phyloP scores from a whole-genome alignment of 1,284 basidiomycete genomes.

The Melampsora larici-populina region DNA sequence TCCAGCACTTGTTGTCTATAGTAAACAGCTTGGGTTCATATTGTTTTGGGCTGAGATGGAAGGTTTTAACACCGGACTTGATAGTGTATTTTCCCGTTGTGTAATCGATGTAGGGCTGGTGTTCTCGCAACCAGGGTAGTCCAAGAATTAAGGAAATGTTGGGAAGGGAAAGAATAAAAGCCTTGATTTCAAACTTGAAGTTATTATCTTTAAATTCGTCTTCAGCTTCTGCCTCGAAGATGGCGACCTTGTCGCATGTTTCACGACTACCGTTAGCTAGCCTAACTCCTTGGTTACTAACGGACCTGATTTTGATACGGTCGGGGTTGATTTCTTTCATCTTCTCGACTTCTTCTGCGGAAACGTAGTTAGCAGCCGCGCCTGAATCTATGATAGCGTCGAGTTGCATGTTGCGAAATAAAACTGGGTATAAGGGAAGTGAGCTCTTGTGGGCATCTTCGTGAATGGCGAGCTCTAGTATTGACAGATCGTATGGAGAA shows the following conservation, averaged over 20 bases:
- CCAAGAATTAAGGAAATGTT: neutral
- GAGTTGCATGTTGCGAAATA: neutral
- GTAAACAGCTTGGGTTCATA: neutral
- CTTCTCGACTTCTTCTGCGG: neutral
- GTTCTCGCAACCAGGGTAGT: no score
- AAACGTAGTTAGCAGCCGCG: neutral
- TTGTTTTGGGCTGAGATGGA: no score
- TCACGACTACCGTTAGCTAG: neutral
- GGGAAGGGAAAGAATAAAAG: neutral
- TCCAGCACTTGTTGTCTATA: neutral
- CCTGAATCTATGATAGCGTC: slow-evolving; percentile 4
- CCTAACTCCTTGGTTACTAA: neutral
- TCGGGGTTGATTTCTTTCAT: neutral
- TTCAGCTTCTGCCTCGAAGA: neutral
- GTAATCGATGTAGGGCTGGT: no score
- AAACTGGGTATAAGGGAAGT: no score
- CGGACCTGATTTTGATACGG: neutral
- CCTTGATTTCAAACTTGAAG: neutral
- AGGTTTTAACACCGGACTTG: no score
- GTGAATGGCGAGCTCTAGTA: no score
- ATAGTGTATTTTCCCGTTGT: no score
- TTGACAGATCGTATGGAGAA: no score
- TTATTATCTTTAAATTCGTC: neutral
- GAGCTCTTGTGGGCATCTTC: no score
- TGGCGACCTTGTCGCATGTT: no score